These are phyloP conservation scores for Alloascoidea africana DNA, from an alignment of 805 yeast genomes.

Conservation along the genomic window DNA sequence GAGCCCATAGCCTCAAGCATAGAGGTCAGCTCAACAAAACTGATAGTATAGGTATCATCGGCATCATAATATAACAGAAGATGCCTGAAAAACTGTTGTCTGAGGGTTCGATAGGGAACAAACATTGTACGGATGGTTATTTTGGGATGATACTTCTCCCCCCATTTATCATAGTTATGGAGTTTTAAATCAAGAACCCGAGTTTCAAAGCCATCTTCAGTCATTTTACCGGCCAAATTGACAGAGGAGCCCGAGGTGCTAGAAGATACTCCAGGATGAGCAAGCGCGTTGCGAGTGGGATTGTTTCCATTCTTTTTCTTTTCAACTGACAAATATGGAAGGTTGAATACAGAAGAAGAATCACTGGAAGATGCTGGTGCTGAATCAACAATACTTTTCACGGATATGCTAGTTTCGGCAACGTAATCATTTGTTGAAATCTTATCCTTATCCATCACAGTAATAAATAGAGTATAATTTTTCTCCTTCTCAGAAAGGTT, in stretches of 20 bases:
- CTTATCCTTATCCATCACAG: conserved; percentile 73
- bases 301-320: conserved; percentile 5
- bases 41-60: conserved; percentile 27
- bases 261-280: not conserved
- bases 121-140: conserved; percentile 48
- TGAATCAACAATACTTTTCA: conserved; percentile 27
- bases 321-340: conserved; percentile 9
- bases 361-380: conserved; percentile 19
- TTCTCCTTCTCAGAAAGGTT: conserved; percentile 57
- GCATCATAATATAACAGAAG: conserved; percentile 39
- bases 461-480: conserved; percentile 49
- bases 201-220: not conserved
- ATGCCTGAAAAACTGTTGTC: conserved; percentile 56
- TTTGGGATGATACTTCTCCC: conserved; percentile 30
- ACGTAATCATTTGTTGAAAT: conserved; percentile 75
- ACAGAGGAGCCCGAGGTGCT: not conserved
- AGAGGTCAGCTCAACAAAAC: conserved; percentile 44
- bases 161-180: conserved; percentile 11
- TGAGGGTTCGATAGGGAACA: conserved; percentile 45
- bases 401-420: conserved; percentile 45
- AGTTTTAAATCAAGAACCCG: not conserved
- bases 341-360: conserved; percentile 20
- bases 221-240: not conserved
- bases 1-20: conserved; percentile 55
- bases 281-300: not conserved